Evolutionary conservation across 108 stramenopile genomes (phyloP).

Genomic region (Tribonema minus): DNA sequence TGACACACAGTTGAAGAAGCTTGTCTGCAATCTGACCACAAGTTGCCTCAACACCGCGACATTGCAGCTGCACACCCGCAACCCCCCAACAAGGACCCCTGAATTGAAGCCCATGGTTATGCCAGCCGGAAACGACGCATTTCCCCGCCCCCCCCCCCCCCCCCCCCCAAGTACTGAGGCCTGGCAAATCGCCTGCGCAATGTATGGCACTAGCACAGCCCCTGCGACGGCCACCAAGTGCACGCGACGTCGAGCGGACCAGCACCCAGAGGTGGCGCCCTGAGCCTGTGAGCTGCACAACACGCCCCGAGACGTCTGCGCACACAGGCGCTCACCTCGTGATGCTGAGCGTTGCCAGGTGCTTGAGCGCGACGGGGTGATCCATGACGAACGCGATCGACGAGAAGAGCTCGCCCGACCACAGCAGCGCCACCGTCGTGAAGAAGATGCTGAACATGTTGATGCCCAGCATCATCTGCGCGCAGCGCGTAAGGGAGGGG

Average conservation of each 20-base stretch:
- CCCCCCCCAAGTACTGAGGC: no score
- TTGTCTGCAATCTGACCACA: no score
- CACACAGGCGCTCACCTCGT: not conserved
- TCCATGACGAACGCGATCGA: slow-evolving; percentile 29
- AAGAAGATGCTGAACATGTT: slow-evolving; percentile 52
- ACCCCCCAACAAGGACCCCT: no score
- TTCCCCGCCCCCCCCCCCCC: no score
- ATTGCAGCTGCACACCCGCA: no score
- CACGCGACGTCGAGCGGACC: not conserved
- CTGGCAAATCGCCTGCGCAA: not conserved
- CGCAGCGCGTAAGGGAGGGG: no score
- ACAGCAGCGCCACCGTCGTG: slow-evolving; percentile 12
- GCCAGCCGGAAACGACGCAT: no score
- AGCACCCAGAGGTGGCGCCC: not conserved
- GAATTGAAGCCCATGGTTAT: no score
- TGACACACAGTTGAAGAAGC: no score
- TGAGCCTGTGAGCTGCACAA: not conserved
- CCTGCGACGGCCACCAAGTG: not conserved
- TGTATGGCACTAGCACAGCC: not conserved
- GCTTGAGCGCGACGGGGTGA: slow-evolving; percentile 36
- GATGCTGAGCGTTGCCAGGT: slow-evolving; percentile 30
- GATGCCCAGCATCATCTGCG: slow-evolving; percentile 58
- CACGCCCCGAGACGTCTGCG: not conserved
- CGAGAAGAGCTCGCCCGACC: slow-evolving; percentile 6
- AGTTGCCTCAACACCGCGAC: no score